Evolutionary conservation across 2,329 filamentous ascomycete genomes (phyloP), one percentile per base, ranked within the genome.

Genomic region (Aspergillus latus): DNA sequence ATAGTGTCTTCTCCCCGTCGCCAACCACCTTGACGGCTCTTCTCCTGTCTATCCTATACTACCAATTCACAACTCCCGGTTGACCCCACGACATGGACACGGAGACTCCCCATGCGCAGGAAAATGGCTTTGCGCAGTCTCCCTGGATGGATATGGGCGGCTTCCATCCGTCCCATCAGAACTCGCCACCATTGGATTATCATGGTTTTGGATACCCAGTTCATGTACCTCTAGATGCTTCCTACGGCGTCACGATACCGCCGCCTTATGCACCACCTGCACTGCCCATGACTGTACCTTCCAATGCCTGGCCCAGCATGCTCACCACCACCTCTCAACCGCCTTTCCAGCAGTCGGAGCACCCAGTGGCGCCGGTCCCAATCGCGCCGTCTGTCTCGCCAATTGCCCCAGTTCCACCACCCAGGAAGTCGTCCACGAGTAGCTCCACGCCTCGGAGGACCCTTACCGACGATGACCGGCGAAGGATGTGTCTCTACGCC

Each of bases 401-500:
- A 39, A 76, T 81, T 37, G 76, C 80, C 58, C 75, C 77, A 2
- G 57, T 65, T 32, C 66, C 66, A 29, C 50, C 51, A 11, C 58
- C 58, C 11, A 54, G 52, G 15, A 57, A 58, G 45, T 52, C 58
- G 10, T 57, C 58, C 6, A 47, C 52, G 9, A 60, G 51, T 66
- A 58, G 68, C 11, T 76, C 87, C 47, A 89, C 88, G 47, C 89
- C 90, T 3, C 83, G 92, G 64, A 91, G 91, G 75, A 97, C 93
- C 1, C 80, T 99, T 65, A 97, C 92, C 6, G 90, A 96, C 68
- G 88, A 90, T 57, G 92, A 97, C 72, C 88, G 94, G 62, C 84
- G 92, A 63, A 84, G 86, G 44, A 99, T 99, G 92, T 99, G 94
- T 74, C 84, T 91, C 69, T 97, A 93, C 73, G 89, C 93, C 66